Evolutionary conservation across 2,329 filamentous ascomycete species (phyloP), one percentile per base, ranked within the genome.

Genomic region (Colletotrichum noveboracense): DNA sequence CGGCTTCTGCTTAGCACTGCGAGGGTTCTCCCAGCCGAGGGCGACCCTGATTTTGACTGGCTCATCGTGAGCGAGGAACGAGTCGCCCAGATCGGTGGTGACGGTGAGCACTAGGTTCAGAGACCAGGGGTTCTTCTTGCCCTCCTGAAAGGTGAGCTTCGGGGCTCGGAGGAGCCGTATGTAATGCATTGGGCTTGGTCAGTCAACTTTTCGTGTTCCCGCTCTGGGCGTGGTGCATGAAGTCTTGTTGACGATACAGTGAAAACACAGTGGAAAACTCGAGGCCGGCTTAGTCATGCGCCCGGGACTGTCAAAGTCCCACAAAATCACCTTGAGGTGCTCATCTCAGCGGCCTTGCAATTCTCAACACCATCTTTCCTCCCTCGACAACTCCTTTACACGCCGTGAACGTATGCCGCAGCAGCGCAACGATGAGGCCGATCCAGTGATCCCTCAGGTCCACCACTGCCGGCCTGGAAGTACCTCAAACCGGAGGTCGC

Each of bases 71-170:
- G 78, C 82, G 13, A 92, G 85, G 66, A 90, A 90, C 1, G 88
- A 85, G 78, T 92, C 90, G 36, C 90, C 89, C 2, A 92, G 85
- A 75, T 92, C 90, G 14, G 90, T 92, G 13, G 89, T 91, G 78
- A 92, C 87, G 75, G 89, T 88, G 76, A 92, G 82, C 2, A 90
- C 83, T 5, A 92, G 79, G 65, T 86, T 85, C 9, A 89, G 79
- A 21, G 78, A 83, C 74, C 74, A 76, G 6, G 64, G 64, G 77
- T 74, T 77, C 77, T 61, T 78, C 74, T 74, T 79, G 68, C 14
- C 78, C 48, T 71, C 75, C 14, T 77, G 73, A 26, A 67, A 79
- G 1, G 81, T 80, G 60, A 89, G 80, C 77, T 84, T 84, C 4
- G 87, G 88, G 4, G 87, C 84, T 16, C 90, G 85, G 36, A 91